Conservation (phyloP, 2,329 filamentous ascomycete genomes). For the Arthrobotrys musiformis region DNA sequence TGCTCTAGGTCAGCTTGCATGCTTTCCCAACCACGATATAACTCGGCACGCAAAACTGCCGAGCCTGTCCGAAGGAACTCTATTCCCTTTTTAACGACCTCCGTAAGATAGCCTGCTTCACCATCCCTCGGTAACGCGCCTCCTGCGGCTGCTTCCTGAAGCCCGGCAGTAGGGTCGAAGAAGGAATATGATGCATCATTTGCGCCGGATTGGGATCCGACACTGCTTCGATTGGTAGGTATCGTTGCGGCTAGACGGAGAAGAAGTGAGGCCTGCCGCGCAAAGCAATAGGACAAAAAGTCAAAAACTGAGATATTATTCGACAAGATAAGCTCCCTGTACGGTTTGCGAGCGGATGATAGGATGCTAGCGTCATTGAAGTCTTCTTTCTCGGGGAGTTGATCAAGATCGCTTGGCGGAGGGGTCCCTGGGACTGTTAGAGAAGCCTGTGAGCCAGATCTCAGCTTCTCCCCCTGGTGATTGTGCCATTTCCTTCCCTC, state of each 20-base stretch:
- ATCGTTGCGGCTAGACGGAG: conserved; percentile 73
- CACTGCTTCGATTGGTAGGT: conserved; percentile 61
- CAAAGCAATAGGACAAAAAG: conserved; percentile 92
- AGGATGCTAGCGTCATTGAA: conserved; percentile 72
- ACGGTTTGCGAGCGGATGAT: conserved; percentile 76
- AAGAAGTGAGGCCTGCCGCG: conserved; percentile 83
- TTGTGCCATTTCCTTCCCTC: conserved; percentile 55
- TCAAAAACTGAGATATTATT: conserved; percentile 97
- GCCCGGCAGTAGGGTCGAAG: conserved; percentile 59
- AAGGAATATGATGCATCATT: conserved; percentile 61
- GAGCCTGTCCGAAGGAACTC: conserved; percentile 85
- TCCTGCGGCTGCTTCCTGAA: conserved; percentile 38
- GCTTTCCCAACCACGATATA: conserved; percentile 69
- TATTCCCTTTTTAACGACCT: conserved; percentile 83
- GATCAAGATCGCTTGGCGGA: conserved; percentile 54
- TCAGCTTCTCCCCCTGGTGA: conserved; percentile 60
- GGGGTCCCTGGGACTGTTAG: conserved; percentile 65
- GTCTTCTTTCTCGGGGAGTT: conserved; percentile 60
- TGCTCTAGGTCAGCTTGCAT: conserved; percentile 50
- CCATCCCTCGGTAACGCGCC: conserved; percentile 24
- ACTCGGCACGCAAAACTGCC: conserved; percentile 80
- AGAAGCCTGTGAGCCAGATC: conserved; percentile 63
- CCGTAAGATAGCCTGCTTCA: conserved; percentile 71
- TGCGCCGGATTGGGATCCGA: conserved; percentile 53
- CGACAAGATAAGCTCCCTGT: conserved; percentile 88